A percentile compares a stretch with the other conserved stretches of the same genome.
Evolutionary conservation across 257 asterid species (phyloP).

Genomic region (Solanum gandarillasii): DNA sequence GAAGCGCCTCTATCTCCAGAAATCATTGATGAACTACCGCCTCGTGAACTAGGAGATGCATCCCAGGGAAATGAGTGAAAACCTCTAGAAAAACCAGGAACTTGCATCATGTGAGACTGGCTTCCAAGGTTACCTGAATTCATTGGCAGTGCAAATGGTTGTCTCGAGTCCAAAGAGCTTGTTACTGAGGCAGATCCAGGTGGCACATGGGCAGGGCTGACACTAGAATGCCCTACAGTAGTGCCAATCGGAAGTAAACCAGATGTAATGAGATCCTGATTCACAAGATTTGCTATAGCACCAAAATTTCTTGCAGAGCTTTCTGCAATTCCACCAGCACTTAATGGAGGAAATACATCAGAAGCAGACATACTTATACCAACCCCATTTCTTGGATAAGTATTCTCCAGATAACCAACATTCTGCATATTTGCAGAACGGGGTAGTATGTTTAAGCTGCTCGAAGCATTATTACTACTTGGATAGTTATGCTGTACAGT

Average conservation of each 20-base stretch:
- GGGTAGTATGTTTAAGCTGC: constrained; percentile 30
- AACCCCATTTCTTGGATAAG: constrained; percentile 30
- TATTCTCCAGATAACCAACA: constrained; percentile 27
- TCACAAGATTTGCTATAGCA: constrained; percentile 24
- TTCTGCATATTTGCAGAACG: constrained; percentile 24
- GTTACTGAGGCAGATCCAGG: constrained; percentile 20
- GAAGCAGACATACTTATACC: constrained; percentile 25
- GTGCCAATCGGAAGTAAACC: constrained; percentile 24
- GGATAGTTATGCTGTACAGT: constrained; percentile 32
- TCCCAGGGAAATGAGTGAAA: constrained; percentile 36
- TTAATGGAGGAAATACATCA: constrained; percentile 24
- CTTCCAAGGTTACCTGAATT: constrained; percentile 16
- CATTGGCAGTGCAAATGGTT: constrained; percentile 21
- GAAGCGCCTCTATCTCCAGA: constrained; percentile 39
- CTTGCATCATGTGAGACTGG: constrained; percentile 35
- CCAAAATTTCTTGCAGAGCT: constrained; percentile 36
- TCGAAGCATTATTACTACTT: constrained; percentile 24
- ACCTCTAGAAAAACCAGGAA: constrained; percentile 31
- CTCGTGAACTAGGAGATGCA: constrained; percentile 32
- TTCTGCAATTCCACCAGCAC: constrained; percentile 31
- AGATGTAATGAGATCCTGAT: constrained; percentile 30
- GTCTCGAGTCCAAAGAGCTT: constrained; percentile 28
- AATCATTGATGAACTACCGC: constrained; percentile 30
- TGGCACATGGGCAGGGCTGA: constrained; percentile 13
- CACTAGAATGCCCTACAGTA: constrained; percentile 29